Conservation (phyloP, 2,329 filamentous ascomycete genomes). For the Neofusicoccum ribis region DNA sequence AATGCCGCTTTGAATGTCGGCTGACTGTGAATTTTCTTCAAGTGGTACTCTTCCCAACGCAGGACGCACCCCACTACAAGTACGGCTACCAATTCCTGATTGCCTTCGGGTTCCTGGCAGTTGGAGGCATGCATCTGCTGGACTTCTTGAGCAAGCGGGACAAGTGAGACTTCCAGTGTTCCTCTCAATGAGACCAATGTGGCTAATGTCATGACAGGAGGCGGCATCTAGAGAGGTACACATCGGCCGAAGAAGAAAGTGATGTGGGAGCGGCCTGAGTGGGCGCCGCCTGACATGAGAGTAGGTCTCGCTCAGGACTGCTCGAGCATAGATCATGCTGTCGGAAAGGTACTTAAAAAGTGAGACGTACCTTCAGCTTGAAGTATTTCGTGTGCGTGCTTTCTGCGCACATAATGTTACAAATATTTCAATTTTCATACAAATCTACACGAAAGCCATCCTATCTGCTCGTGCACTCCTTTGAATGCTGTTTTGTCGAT, state of each 20-base stretch:
- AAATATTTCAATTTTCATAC: too few relatives aligned
- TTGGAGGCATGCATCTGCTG: neutral
- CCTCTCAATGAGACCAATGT: neutral
- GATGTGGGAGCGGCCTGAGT: neutral
- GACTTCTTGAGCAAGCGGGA: constrained; percentile 4
- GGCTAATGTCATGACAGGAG: neutral
- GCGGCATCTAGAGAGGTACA: neutral
- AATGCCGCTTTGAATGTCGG: too few relatives aligned
- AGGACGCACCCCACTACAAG: constrained; percentile 10
- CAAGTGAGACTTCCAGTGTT: neutral
- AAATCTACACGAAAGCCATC: too few relatives aligned
- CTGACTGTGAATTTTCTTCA: too few relatives aligned
- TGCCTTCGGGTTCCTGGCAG: neutral
- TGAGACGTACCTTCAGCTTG: too few relatives aligned
- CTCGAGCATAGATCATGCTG: neutral
- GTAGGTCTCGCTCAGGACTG: neutral
- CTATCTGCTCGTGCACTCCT: too few relatives aligned
- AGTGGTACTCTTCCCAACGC: constrained; percentile 11
- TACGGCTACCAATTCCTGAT: constrained; percentile 5
- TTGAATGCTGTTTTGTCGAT: too few relatives aligned
- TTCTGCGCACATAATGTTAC: too few relatives aligned
- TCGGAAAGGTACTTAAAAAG: too few relatives aligned
- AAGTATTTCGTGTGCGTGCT: too few relatives aligned
- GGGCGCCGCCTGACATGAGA: neutral
- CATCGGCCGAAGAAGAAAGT: neutral